Evolutionary conservation across 805 yeast species (phyloP), one percentile per base, ranked within the genome.

Genomic region (Ogataea trehalophila): DNA sequence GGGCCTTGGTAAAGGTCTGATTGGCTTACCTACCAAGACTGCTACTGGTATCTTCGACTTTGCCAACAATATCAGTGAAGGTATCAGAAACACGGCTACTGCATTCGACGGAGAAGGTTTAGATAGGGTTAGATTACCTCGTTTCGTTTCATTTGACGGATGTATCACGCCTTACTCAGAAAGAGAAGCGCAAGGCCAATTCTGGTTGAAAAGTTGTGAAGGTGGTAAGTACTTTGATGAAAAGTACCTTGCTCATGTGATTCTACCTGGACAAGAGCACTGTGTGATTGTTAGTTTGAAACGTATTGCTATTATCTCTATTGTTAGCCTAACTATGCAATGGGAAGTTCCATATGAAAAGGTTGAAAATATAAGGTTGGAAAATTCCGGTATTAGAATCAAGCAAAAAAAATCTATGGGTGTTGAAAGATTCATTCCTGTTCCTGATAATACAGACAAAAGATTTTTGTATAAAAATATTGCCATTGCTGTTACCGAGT

Each of bases 11-110:
- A 87, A 84, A 59, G 99, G 99, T 13, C 61, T 95, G n/a, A 80
- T 94, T 47, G 99, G 99, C 0, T 69, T 95, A 31, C 99, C 99
- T 0, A 91, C 99, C 0, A 94, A 94, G 70, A 88, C 98, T 0
- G 96, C 97, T 0, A 90, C 92, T 56, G 99, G 99, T 13, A 63
- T 94, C 22, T 83, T 94, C 55, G 99, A 94, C 62, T 73, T 95
- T 52, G 96, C 98, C 0, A 85, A 87, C 45, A 92, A 88, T 65
- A 83, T 94, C 35, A 83, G 96, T 68, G 97, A 91, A 62, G 98
- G 98, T 26, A 90, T 95, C 42, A 76, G 91, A 50, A 91, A 85
- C 62, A 87, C 97, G 0, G 89, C 99, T 0, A 87, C 96, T 0
- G 92, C 87, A 1, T 85, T 89, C 62, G 96, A 89, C 62, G 80